phyloP scores from a whole-genome alignment of 345 rosid species.

The Capsella bursapastoris region DNA sequence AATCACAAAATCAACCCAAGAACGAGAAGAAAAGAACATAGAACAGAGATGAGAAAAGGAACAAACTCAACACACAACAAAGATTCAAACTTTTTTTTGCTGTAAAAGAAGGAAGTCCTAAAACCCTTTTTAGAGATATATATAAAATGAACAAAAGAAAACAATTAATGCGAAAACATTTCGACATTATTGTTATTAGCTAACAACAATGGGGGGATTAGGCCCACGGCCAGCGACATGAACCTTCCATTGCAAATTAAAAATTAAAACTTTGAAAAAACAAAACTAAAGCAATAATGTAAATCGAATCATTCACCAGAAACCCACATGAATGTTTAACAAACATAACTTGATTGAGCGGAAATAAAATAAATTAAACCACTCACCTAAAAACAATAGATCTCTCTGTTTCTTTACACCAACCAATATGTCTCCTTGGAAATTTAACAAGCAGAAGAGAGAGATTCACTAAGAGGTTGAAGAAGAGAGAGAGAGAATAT shows the following conservation, averaged over 20 bases:
- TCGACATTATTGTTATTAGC: conserved; percentile 36
- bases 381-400: conserved; percentile 32
- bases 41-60: not conserved
- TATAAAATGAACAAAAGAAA: not conserved
- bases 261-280: not conserved
- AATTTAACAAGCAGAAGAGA: conserved; percentile 8
- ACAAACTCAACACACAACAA: conserved; percentile 7
- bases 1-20: conserved; percentile 19
- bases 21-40: not conserved
- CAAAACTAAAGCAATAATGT: conserved; percentile 27
- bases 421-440: not conserved
- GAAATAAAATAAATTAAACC: not conserved
- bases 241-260: conserved; percentile 33
- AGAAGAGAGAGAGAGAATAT: conserved; percentile 40
- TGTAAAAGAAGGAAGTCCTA: conserved; percentile 33
- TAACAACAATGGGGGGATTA: conserved; percentile 41
- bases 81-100: not conserved
- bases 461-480: not conserved
- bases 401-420: conserved; percentile 20
- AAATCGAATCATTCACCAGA: conserved; percentile 46
- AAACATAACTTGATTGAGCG: not conserved
- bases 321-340: conserved; percentile 38
- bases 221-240: conserved; percentile 41
- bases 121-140: conserved; percentile 37
- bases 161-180: conserved; percentile 19